Evolutionary conservation across 371 early-diverging fungal genomes (phyloP).

Genomic region (Mucor plumbeus): DNA sequence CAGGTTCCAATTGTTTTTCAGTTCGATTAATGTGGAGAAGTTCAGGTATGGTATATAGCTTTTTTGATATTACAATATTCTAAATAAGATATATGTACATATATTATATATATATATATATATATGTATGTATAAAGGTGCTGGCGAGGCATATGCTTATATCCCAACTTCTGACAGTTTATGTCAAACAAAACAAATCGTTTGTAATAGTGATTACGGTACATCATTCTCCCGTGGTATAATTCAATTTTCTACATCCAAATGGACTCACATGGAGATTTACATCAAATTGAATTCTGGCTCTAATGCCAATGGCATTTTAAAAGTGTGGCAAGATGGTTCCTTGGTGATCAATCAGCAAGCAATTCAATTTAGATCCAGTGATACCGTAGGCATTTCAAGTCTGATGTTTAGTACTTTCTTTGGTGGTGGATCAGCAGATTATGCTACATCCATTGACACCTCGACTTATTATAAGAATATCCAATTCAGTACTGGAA

Average conservation of each 20-base stretch:
- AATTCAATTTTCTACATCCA: conserved; percentile 38
- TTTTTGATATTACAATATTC: too few relatives aligned
- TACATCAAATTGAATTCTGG: conserved; percentile 48
- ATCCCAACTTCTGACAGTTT: conserved; percentile 41
- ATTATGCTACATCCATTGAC: conserved; percentile 49
- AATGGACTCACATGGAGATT: conserved; percentile 50
- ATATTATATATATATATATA: too few relatives aligned
- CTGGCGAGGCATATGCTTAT: conserved; percentile 50
- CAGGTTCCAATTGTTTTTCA: conserved; percentile 46
- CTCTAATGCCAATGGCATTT: conserved; percentile 37
- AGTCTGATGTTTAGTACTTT: conserved; percentile 52
- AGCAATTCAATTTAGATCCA: conserved; percentile 40
- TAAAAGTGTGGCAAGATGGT: conserved; percentile 50
- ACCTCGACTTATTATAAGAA: conserved; percentile 46
- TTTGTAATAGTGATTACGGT: conserved; percentile 52
- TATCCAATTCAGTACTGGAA: conserved; percentile 42
- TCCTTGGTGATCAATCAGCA: conserved; percentile 38
- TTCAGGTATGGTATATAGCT: conserved; percentile 34
- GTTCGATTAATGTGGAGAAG: conserved; percentile 56
- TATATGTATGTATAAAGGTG: too few relatives aligned
- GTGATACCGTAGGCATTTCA: conserved; percentile 35
- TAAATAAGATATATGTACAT: too few relatives aligned
- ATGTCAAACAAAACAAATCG: conserved; percentile 37
- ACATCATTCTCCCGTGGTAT: conserved; percentile 55
- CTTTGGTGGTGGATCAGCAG: conserved; percentile 52